Evolutionary conservation across 2,329 filamentous ascomycete genomes (phyloP).

Genomic region (Lecanicillium sp.): DNA sequence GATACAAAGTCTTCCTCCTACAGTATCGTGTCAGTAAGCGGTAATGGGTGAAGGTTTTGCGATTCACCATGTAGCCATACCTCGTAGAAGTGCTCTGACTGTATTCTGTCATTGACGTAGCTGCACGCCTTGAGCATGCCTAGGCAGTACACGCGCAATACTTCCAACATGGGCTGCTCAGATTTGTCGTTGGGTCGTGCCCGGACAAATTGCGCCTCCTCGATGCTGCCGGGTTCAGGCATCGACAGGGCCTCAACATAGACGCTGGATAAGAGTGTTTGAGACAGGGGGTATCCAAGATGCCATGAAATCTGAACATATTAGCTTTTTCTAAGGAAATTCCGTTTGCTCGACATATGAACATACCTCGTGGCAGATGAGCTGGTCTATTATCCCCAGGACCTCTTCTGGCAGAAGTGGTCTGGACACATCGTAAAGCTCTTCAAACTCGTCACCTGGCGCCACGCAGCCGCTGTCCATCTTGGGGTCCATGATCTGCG

Average conservation of each 20-base stretch:
- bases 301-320: constrained; percentile 83
- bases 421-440: constrained; percentile 67
- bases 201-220: constrained; percentile 56
- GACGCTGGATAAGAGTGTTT: constrained; percentile 87
- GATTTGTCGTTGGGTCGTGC: constrained; percentile 14
- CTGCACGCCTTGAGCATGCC: constrained; percentile 77
- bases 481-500: constrained; percentile 94
- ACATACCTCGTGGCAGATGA: constrained; percentile 75
- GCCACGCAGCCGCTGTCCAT: constrained; percentile 92
- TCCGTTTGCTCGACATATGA: background rate
- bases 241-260: constrained; percentile 80
- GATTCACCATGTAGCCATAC: constrained; percentile 33
- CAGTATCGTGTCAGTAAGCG: background rate
- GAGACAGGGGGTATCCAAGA: constrained; percentile 87
- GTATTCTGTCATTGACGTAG: constrained; percentile 69
- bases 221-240: constrained; percentile 55
- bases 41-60: background rate
- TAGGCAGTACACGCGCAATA: constrained; percentile 80
- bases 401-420: constrained; percentile 69
- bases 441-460: constrained; percentile 73
- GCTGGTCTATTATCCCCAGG: constrained; percentile 87
- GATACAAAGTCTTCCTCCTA: constrained; percentile 96
- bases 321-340: constrained; percentile 4
- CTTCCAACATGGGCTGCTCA: constrained; percentile 44
- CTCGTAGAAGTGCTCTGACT: constrained; percentile 85